Percentiles rank a stretch among this genome's conserved stretches.
These are phyloP conservation scores for Adansonia digitata DNA, from an alignment of 345 rosid species.

Conservation along the genomic window DNA sequence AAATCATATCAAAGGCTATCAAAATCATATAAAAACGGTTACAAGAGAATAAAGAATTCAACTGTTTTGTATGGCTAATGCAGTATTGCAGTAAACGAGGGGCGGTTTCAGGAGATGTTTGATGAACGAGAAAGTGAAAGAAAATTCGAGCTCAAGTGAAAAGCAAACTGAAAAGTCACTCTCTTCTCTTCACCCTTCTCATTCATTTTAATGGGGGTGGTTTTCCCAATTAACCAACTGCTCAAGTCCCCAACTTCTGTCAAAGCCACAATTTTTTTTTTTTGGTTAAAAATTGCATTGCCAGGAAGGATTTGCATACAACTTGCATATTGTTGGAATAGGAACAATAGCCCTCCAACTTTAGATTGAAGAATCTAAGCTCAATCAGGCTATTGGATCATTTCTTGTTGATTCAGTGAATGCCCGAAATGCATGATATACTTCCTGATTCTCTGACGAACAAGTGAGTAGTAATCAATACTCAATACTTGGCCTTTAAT, in stretches of 20 bases:
- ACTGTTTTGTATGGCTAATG: too few relatives aligned
- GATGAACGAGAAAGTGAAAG: background rate
- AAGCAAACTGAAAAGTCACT: background rate
- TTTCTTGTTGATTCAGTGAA: background rate
- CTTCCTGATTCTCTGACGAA: conserved; percentile 1
- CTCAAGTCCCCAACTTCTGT: too few relatives aligned
- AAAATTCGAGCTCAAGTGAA: background rate
- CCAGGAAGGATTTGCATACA: background rate
- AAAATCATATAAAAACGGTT: too few relatives aligned
- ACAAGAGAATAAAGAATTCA: too few relatives aligned
- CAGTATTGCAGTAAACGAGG: too few relatives aligned
- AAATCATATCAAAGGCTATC: too few relatives aligned
- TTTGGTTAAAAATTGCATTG: conserved; percentile 7
- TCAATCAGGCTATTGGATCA: background rate
- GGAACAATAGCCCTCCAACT: conserved; percentile 17
- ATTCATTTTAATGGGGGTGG: background rate
- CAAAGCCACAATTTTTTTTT: background rate
- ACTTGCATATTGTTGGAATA: conserved; percentile 13
- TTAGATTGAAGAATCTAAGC: background rate
- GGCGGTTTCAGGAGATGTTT: too few relatives aligned
- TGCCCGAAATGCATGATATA: background rate
- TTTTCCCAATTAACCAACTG: too few relatives aligned
- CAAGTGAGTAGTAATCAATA: background rate
- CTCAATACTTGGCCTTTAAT: background rate
- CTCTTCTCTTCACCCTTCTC: too few relatives aligned